These are phyloP conservation scores for Rhazya stricta DNA, from an alignment of 257 asterid species.

Conservation along the genomic window DNA sequence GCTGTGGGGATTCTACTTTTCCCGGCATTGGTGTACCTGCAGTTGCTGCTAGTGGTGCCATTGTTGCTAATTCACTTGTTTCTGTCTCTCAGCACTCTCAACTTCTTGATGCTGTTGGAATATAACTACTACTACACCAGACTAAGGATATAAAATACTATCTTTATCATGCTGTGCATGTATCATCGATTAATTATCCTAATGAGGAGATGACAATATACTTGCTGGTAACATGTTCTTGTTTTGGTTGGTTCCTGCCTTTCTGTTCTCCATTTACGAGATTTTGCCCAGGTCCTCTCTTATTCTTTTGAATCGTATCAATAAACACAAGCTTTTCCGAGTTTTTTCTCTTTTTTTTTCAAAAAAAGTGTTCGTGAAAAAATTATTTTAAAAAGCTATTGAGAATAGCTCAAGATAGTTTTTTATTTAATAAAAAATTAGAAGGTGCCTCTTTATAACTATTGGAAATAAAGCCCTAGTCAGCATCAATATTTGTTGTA, in stretches of 20 bases:
- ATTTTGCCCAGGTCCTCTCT: background rate
- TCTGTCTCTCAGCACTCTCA: slow-evolving; percentile 78
- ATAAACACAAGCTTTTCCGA: no score
- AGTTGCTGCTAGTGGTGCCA: slow-evolving; percentile 99
- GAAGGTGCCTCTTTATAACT: no score
- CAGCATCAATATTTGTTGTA: no score
- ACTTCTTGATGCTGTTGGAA: slow-evolving; percentile 88
- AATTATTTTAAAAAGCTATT: no score
- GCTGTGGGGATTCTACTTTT: slow-evolving; percentile 98
- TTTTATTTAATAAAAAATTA: no score
- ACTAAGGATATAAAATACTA: no score
- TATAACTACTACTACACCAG: slow-evolving; percentile 33
- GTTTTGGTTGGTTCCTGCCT: background rate
- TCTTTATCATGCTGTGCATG: background rate
- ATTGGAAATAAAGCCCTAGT: no score
- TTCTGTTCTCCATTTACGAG: background rate
- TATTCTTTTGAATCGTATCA: background rate
- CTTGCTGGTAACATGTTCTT: background rate
- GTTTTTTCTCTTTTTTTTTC: no score
- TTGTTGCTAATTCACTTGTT: slow-evolving; percentile 87
- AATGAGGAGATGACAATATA: background rate
- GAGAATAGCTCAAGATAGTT: no score
- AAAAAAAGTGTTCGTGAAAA: no score
- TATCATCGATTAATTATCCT: background rate
- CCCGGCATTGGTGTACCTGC: slow-evolving; percentile 99